Percentiles rank a stretch among this genome's conserved stretches.
Evolutionary conservation across 2,329 filamentous ascomycete species (phyloP).

Genomic region (Simplicillium sp.): DNA sequence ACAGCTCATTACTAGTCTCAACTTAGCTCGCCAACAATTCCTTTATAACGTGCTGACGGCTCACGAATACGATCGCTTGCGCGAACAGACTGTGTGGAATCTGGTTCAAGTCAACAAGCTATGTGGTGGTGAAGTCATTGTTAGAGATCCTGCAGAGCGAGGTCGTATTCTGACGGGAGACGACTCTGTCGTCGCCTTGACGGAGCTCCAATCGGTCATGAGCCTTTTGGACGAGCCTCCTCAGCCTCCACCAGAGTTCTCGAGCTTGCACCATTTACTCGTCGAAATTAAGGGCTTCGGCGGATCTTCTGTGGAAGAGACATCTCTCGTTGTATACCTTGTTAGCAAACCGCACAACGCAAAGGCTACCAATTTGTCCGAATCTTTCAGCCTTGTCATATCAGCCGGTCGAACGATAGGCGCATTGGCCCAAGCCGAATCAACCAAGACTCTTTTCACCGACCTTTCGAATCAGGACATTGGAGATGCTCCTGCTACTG

Average conservation of each 20-base stretch:
- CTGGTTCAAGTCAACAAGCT: slow-evolving; percentile 91
- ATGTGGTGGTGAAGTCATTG: slow-evolving; percentile 87
- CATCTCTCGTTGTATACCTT: slow-evolving; percentile 68
- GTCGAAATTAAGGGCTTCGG: slow-evolving; percentile 78
- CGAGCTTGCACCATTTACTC: slow-evolving; percentile 69
- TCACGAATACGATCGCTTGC: slow-evolving; percentile 69
- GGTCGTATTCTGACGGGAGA: slow-evolving; percentile 84
- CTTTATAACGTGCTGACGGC: slow-evolving; percentile 88
- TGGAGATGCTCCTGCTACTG: slow-evolving; percentile 50
- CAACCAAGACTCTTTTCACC: slow-evolving; percentile 77
- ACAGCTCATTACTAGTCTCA: slow-evolving; percentile 70
- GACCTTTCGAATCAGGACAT: slow-evolving; percentile 73
- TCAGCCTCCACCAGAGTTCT: slow-evolving; percentile 54
- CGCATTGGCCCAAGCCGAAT: slow-evolving; percentile 52
- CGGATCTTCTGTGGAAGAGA: slow-evolving; percentile 65
- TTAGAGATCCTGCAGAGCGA: slow-evolving; percentile 74
- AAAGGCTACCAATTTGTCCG: slow-evolving; percentile 60
- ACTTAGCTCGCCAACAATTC: slow-evolving; percentile 78
- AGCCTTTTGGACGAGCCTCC: slow-evolving; percentile 83
- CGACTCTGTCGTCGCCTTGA: slow-evolving; percentile 86
- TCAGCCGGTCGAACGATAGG: slow-evolving; percentile 64
- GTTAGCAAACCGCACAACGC: slow-evolving; percentile 61
- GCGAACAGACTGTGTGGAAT: slow-evolving; percentile 92
- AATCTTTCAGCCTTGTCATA: slow-evolving; percentile 73
- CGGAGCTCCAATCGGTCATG: slow-evolving; percentile 90